These are phyloP conservation scores for Dendrobium nobile DNA, from an alignment of 106 monocot species.

Conservation along the genomic window DNA sequence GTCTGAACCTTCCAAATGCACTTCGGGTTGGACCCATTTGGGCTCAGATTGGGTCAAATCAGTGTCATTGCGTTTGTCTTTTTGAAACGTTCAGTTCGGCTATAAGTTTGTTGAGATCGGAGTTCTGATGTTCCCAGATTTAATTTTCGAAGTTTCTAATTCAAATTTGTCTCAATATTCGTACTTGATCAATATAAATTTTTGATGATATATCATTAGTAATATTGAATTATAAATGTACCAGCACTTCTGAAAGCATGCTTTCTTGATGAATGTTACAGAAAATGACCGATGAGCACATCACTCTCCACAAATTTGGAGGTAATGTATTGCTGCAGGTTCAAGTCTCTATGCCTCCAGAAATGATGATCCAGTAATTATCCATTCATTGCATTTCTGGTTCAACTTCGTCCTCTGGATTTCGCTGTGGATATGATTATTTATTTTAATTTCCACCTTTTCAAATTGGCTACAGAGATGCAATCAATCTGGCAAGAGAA, in stretches of 20 bases:
- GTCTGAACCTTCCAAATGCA: no score
- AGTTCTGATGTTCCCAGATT: no score
- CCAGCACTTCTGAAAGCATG: background rate
- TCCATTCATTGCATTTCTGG: background rate
- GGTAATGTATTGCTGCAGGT: slow-evolving; percentile 58
- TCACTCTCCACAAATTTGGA: slow-evolving; percentile 65
- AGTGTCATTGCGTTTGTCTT: no score
- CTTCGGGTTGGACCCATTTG: no score
- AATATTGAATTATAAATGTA: background rate
- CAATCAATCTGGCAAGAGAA: slow-evolving; percentile 58
- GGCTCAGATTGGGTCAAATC: no score
- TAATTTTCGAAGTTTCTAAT: no score
- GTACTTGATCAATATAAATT: no score
- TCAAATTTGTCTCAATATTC: no score
- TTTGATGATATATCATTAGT: background rate
- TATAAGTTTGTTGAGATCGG: no score
- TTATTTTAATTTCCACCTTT: background rate
- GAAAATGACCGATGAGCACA: slow-evolving; percentile 69
- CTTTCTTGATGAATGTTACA: slow-evolving; percentile 10
- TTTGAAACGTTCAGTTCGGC: no score
- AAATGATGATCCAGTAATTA: slow-evolving; percentile 51
- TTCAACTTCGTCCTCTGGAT: background rate
- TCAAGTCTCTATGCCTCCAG: slow-evolving; percentile 68
- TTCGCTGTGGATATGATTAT: background rate
- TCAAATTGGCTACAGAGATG: slow-evolving; percentile 38